Evolutionary conservation across 768 basidiomycete species (phyloP), one percentile per base, ranked within the genome.

Genomic region (Austroboletus eburneus): DNA sequence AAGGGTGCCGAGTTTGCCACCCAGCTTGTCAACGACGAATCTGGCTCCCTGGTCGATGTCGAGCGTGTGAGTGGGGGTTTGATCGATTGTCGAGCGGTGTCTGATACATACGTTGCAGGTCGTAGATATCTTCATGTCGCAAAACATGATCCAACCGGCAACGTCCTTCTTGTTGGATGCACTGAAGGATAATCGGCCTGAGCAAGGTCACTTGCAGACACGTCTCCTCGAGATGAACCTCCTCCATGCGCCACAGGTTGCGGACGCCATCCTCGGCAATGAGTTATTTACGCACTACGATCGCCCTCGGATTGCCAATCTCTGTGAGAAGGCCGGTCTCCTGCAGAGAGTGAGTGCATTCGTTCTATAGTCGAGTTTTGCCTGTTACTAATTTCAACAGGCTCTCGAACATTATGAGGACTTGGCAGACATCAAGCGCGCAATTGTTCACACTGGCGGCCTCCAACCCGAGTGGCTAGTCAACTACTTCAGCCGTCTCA

Each of bases 261-360:
- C 96, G 0, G 96, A 99, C 62, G 96, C 96, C 4, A 99, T 99
- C 55, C 85, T 99, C 30, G 92, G 92, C 23, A 99, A 98, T 65
- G 91, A 98, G 62, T 96, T 99, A 92, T 97, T 98, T 68, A 78
- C 86, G 5, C 85, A 98, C 64, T 98, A 97, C 60, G 96, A 99
- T 67, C 82, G 90, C 23, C 92, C 96, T 5, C 78, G 96, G 47
- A 92, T 99, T 60, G 96, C 96, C 54, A 97, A 98, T 69, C 77
- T 99, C 44, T 97, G 94, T 59, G 96, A 99, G 75, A 96, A 96
- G 73, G 96, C 96, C 50, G 96, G 96, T 39, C 71, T 99, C 35
- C 66, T 97, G 61, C 96, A 98, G 69, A 75, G 94, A 48, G 93
- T 93, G 63, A 52, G 83, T 68, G 13, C 17, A 23, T 23, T 23